Evolutionary conservation across 768 basidiomycete genomes (phyloP), one percentile per base, ranked within the genome.

Genomic region (Tephrocybe rancida): DNA sequence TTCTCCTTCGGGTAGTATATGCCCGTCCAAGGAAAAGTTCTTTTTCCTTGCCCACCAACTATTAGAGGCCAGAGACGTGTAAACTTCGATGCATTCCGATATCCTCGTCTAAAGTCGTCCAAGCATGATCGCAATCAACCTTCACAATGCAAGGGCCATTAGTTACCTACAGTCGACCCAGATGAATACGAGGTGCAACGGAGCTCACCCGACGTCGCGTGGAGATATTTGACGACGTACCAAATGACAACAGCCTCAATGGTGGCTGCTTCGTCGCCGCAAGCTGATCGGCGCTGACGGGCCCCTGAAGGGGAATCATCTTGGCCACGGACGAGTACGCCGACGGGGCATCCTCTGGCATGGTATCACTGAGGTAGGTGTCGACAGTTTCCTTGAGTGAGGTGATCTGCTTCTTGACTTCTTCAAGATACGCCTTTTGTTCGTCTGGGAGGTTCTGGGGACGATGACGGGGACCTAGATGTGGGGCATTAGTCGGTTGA

Each of bases 121-220:
- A 7, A 74, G 65, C 71, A 74, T 73, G 14, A 74, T 62, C 2
- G 71, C 71, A 18, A 73, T 73, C 11, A 74, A 51, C 21, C 49
- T 51, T n/a, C 16, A 30, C 25, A n/a, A 4, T 21, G 5, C 8
- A 1, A 5, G 27, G 19, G 27, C 14, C 32, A 14, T 13, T 13
- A 14, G 19, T 7, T n/a, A 13, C 21, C 13, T 5, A 41, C 9
- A 21, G 13, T 7, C 30, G 6, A 7, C 1, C 44, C 2, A 24
- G 14, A 5, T 10, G 9, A 3, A 30, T 22, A n/a, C n/a, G n/a
- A n/a, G n/a, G n/a, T n/a, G n/a, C n/a, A n/a, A n/a, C n/a, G 3
- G 45, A 21, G 55, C 63, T 5, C 30, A 70, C 69, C 19, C n/a
- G 3, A 1, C 41, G 19, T 11, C 16, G 37, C 26, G 18, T 10